Base-by-base conservation (phyloP, 2,329 filamentous ascomycete genomes). In the Periconia sp. region DNA sequence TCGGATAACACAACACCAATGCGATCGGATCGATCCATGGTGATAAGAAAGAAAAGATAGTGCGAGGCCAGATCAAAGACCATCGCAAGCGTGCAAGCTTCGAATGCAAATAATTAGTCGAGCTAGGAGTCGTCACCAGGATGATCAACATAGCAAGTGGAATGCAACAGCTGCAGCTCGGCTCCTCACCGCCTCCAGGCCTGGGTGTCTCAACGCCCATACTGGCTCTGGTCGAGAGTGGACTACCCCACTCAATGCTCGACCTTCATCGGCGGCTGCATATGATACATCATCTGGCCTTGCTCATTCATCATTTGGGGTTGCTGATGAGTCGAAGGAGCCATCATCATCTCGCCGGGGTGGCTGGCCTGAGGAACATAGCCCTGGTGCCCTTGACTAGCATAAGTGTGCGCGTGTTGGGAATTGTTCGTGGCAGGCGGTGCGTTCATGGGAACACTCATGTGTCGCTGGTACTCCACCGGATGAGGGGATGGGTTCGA, bases 271-370 rank as follows among this genome's bases (percentile, higher is more conserved):
- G 74, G 74, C 8, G 68, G 62, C 41, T 66, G 66, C 59, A 73
- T 68, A 47, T 72, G 71, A 49, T 75, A 76, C 63, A 75, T 74
- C 57, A 76, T 74, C 54, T 74, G 71, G n/a, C 67, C 64, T 47
- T 70, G 68, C 47, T 73, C 70, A 30, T 64, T 63, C 63, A 75
- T 75, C 72, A 76, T 73, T 47, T 70, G 70, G 19, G 64, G 43
- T 51, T 70, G 70, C 10, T 60, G 53, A 47, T 71, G 70, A 37
- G 65, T 60, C 20, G 66, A 61, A 17, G 69, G 70, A 20, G 65
- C 63, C 71, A 74, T 73, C 70, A 74, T 69, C 66, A 72, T 71
- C 13, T 75, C 71, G 19, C 68, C 62, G 1, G 64, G 61, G 42
- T 75, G 72, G 40, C 62, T 71, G 14, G 57, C 65, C 49, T 71